Percentiles rank a stretch among this genome's conserved stretches.
These are phyloP conservation scores for Neoboletus brunneissimus DNA, from an alignment of 768 basidiomycete species.

Conservation along the genomic window DNA sequence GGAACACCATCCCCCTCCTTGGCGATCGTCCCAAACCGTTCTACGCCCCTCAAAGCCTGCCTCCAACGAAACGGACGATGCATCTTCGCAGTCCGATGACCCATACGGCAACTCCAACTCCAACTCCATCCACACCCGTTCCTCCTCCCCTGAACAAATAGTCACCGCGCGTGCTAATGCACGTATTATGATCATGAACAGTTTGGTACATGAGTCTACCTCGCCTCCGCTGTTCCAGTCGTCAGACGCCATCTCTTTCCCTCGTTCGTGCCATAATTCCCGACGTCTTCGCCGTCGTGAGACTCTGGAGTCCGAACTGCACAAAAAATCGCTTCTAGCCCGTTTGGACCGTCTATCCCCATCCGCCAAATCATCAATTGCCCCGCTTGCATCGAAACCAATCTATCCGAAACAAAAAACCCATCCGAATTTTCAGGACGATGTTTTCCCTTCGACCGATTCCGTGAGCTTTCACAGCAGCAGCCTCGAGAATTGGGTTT, in stretches of 20 bases:
- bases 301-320: conserved; percentile 44
- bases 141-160: conserved; percentile 25
- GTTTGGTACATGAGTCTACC: conserved; percentile 38
- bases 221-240: conserved; percentile 50
- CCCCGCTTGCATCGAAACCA: conserved; percentile 39
- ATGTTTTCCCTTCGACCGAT: conserved; percentile 18
- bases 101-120: conserved; percentile 27
- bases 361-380: conserved; percentile 44
- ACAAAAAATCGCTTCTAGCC: conserved; percentile 50
- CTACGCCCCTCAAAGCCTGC: conserved; percentile 23
- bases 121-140: conserved; percentile 11
- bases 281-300: conserved; percentile 35
- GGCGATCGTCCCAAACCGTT: conserved; percentile 29
- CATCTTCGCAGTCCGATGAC: conserved; percentile 39
- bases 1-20: conserved; percentile 27
- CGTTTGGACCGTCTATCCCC: conserved; percentile 42
- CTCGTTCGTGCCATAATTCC: conserved; percentile 53
- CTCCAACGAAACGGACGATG: conserved; percentile 31
- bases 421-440: conserved; percentile 36
- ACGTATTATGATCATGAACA: conserved; percentile 44
- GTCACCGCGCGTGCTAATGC: conserved; percentile 39
- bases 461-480: conserved; percentile 37
- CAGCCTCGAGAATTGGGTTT: conserved; percentile 66
- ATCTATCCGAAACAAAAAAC: conserved; percentile 27
- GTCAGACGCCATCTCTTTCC: conserved; percentile 40